Conservation (phyloP, 1,284 basidiomycete genomes). For the Fomitopsis schrenkii region DNA sequence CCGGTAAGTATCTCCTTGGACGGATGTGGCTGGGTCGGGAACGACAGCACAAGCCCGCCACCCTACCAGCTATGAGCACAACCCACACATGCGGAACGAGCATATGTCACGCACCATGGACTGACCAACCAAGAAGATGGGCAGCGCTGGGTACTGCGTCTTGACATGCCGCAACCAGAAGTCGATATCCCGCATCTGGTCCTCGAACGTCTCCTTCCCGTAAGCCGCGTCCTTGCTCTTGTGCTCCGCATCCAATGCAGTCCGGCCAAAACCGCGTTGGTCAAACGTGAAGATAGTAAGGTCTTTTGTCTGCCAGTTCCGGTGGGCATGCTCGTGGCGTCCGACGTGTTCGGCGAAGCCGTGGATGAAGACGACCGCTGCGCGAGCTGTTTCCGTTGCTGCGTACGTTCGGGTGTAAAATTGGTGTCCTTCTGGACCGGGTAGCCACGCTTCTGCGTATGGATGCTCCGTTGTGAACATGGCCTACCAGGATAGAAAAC, state of each 20-base stretch:
- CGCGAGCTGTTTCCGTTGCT: constrained; percentile 38
- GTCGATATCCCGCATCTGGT: constrained; percentile 68
- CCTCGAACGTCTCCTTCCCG: constrained; percentile 65
- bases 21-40: constrained; percentile 41
- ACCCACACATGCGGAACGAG: neutral
- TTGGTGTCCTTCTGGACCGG: constrained; percentile 34
- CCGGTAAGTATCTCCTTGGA: constrained; percentile 49
- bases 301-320: constrained; percentile 48
- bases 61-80: constrained; percentile 41
- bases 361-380: constrained; percentile 77
- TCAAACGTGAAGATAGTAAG: constrained; percentile 77
- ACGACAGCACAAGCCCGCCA: constrained; percentile 61
- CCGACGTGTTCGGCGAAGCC: constrained; percentile 81
- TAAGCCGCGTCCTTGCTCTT: constrained; percentile 48
- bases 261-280: constrained; percentile 84
- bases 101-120: constrained; percentile 61
- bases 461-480: neutral
- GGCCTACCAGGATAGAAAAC: too few relatives aligned
- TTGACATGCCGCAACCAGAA: constrained; percentile 59
- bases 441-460: constrained; percentile 31
- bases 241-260: constrained; percentile 54
- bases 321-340: constrained; percentile 73
- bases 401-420: constrained; percentile 41
- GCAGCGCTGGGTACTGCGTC: constrained; percentile 41
- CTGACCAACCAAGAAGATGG: constrained; percentile 76